Evolutionary conservation across 2,329 filamentous ascomycete genomes (phyloP), one percentile per base, ranked within the genome.

Genomic region (Aspergillus aculeatinus): DNA sequence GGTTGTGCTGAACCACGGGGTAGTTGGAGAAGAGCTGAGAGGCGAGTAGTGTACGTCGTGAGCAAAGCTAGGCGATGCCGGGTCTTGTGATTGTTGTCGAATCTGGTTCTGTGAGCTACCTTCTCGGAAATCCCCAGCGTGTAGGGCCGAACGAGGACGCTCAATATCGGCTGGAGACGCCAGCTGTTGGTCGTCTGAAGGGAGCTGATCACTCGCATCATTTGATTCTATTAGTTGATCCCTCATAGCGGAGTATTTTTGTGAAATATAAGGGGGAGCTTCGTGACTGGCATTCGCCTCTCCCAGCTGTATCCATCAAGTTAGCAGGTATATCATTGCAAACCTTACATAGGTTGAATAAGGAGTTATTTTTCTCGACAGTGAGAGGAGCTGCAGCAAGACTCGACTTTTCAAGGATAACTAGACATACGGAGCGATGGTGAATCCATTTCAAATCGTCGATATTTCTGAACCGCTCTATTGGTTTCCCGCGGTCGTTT

Each of bases 381-480:
- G n/a, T 11, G 29, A 48, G 21, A 33, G 42, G 5, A 10, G 25
- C 19, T 51, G 23, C 35, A 31, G 21, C 31, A 42, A 23, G 23
- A n/a, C 14, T 16, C 14, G 47, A 10, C 12, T 21, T 23, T 16
- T n/a, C 21, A 39, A n/a, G n/a, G 48, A 39, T 49, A 47, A 25
- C n/a, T n/a, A 61, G 39, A 75, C 77, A 70, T 73, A 83, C 88
- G 80, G 85, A 83, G 68, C 83, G 83, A 71, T 82, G 86, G 29
- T 87, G 84, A 44, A 88, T 80, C 91, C 91, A 95, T 4, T 86
- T 85, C 42, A 90, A 88, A 69, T 86, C 89, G 76, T 92, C 87
- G 33, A 87, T 87, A 74, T 85, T 86, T 79, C 97, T 97, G 66
- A 97, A 83, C 65, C 88, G 85, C 75, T 92, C 86, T 59, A 98